Percentiles rank a stretch among this genome's conserved stretches.
These are phyloP conservation scores for Silene noctiflora DNA, from an alignment of 179 eudicot genomes.

Conservation along the genomic window DNA sequence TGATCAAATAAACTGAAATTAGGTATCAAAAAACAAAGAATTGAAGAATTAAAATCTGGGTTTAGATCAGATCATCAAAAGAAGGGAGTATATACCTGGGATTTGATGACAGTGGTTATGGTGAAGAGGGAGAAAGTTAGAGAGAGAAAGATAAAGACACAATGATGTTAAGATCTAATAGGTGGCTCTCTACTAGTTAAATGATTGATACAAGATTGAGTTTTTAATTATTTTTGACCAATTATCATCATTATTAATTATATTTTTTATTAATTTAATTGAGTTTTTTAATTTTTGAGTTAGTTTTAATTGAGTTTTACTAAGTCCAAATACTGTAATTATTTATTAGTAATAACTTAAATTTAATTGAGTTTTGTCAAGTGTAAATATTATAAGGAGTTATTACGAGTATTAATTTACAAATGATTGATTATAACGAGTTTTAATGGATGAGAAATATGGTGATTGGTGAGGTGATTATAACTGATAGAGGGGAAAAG, in stretches of 20 bases:
- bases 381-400: neutral
- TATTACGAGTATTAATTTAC: too few relatives aligned
- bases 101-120: neutral
- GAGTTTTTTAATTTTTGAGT: too few relatives aligned
- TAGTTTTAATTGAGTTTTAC: neutral
- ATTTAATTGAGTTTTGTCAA: neutral
- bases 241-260: neutral
- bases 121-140: neutral
- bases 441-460: too few relatives aligned
- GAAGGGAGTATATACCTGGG: neutral
- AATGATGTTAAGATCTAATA: constrained; percentile 7
- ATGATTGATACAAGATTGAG: neutral
- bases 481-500: too few relatives aligned
- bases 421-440: too few relatives aligned
- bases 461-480: too few relatives aligned
- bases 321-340: neutral
- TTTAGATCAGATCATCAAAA: neutral
- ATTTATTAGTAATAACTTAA: too few relatives aligned
- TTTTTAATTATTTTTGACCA: neutral
- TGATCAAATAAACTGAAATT: neutral
- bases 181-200: neutral
- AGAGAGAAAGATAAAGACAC: neutral
- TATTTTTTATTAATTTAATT: neutral
- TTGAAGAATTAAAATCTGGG: neutral
- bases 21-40: neutral